Evolutionary conservation across 2,329 filamentous ascomycete species (phyloP), one percentile per base, ranked within the genome.

Genomic region (Nectriaceae sp.): DNA sequence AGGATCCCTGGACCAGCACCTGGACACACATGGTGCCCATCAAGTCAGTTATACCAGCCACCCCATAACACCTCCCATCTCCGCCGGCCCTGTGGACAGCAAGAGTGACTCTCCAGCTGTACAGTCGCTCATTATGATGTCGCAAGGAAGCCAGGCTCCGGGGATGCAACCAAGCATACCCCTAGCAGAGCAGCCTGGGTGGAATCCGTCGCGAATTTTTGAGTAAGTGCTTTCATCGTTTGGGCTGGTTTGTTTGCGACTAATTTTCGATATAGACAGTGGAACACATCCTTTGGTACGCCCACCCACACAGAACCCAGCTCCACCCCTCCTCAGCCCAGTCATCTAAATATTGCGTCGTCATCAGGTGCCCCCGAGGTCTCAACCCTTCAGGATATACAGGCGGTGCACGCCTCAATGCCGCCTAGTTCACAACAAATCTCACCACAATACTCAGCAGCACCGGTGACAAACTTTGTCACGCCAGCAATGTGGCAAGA

Each of bases 201-300:
- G 91, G 91, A 95, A 96, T 62, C 92, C 91, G 20, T 82, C 88
- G 24, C 83, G 87, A 50, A 90, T 96, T 57, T 93, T 96, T 79
- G 89, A 93, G 90, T 96, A 81, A 79, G 89, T 81, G 36, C 21
- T 15, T 15, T 11, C 11, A 8, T 22, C 18, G 5, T 26, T n/a
- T 22, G n/a, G 11, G 40, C 37, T 44, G 20, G 44, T n/a, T 19
- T 11, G 26, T 15, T 20, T 15, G 16, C 16, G 33, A 37, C 33
- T 37, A 18, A 37, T 15, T 15, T 37, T 11, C 33, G 33, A n/a
- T 35, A 4, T 47, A 96, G 92, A 70, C 90, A 96, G 76, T 97
- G 93, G 92, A 92, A 96, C 70, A 86, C 88, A 65, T 92, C 93
- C 57, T 97, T 97, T 74, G 89, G 90, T 76, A 89, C 86, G 69